Conservation (phyloP, 257 asterid genomes). For the Leonotis leonurus region DNA sequence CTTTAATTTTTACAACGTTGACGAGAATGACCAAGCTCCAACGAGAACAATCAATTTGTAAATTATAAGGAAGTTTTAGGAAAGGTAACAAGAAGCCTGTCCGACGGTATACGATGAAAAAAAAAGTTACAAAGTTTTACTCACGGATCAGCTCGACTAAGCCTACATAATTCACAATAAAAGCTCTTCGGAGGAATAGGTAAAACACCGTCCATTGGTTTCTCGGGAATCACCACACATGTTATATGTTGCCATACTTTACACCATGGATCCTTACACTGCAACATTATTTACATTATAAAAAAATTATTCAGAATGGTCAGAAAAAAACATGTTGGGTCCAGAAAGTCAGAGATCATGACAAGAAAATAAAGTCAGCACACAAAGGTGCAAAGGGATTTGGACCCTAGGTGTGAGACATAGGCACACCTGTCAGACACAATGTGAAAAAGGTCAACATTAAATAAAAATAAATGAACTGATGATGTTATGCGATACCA, state of each 20-base stretch:
- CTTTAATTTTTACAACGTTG: too few relatives aligned
- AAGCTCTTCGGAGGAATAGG: slow-evolving; percentile 64
- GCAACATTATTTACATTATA: slow-evolving; percentile 30
- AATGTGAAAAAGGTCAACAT: not conserved
- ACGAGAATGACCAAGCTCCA: slow-evolving; percentile 8
- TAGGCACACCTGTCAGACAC: not conserved
- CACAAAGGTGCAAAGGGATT: not conserved
- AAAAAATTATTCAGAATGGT: slow-evolving; percentile 7
- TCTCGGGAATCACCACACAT: slow-evolving; percentile 85
- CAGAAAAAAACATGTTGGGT: not conserved
- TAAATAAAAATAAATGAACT: too few relatives aligned
- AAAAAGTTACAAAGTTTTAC: slow-evolving; percentile 27
- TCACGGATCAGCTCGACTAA: slow-evolving; percentile 96
- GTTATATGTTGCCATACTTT: slow-evolving; percentile 82
- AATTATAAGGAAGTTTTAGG: not conserved
- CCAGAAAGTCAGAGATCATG: slow-evolving; percentile 1
- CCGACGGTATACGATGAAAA: slow-evolving; percentile 4
- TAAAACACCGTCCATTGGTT: slow-evolving; percentile 59
- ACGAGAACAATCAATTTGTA: slow-evolving; percentile 3
- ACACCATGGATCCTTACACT: slow-evolving; percentile 90
- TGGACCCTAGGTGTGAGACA: not conserved
- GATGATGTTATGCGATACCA: too few relatives aligned
- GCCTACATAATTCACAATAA: slow-evolving; percentile 86
- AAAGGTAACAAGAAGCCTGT: slow-evolving; percentile 1
- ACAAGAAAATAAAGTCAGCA: not conserved